phyloP scores from a whole-genome alignment of 352 stramenopile genomes.

The Globisporangium megalacanthum region DNA sequence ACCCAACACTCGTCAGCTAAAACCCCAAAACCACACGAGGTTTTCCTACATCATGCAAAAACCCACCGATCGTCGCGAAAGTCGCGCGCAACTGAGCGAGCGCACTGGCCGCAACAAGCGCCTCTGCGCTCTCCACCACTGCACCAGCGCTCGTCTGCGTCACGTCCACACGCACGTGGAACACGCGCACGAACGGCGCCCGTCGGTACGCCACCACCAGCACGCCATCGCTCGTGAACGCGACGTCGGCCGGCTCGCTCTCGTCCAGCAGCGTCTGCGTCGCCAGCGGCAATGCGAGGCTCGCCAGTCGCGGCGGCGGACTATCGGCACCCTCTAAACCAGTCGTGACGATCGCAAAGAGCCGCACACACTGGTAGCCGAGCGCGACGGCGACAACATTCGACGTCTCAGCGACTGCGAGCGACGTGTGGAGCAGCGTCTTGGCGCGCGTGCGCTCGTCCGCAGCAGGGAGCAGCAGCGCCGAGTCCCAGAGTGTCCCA shows the following conservation, averaged over 20 bases:
- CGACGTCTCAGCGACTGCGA: slow-evolving; percentile 44
- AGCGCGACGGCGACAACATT: slow-evolving; percentile 58
- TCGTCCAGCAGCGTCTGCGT: slow-evolving; percentile 29
- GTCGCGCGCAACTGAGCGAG: slow-evolving; percentile 41
- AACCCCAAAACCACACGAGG: not conserved
- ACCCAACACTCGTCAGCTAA: not conserved
- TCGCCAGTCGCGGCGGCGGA: slow-evolving; percentile 17
- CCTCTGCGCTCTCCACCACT: not conserved
- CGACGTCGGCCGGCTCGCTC: slow-evolving; percentile 40
- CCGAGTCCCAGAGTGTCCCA: slow-evolving; percentile 49
- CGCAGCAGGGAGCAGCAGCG: slow-evolving; percentile 31
- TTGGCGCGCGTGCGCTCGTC: slow-evolving; percentile 20
- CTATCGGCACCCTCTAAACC: not conserved
- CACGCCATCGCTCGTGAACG: slow-evolving; percentile 38
- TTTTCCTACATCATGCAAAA: not conserved
- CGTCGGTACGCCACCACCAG: slow-evolving; percentile 60
- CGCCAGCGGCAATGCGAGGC: slow-evolving; percentile 19
- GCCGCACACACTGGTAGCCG: slow-evolving; percentile 35
- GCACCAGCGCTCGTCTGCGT: slow-evolving; percentile 8
- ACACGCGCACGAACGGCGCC: slow-evolving; percentile 55
- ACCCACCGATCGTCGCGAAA: slow-evolving; percentile 51
- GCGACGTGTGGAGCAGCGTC: slow-evolving; percentile 47
- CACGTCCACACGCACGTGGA: slow-evolving; percentile 29
- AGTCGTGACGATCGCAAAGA: slow-evolving; percentile 49
- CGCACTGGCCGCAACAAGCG: slow-evolving; percentile 15